Conservation (phyloP, 768 basidiomycete species). For the Tylopilus plumbeoviolaceoides region DNA sequence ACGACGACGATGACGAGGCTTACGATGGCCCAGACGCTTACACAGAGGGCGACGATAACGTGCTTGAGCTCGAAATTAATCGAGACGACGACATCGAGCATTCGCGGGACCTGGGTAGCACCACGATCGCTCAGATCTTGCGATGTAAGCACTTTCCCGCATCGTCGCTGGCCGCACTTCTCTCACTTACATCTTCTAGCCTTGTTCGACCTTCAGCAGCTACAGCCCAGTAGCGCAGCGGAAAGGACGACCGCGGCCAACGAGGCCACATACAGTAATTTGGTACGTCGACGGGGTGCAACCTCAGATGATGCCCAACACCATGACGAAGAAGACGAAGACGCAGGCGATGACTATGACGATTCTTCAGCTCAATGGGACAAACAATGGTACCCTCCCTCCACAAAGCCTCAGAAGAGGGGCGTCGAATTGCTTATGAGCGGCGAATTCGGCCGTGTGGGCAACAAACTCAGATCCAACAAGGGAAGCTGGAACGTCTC, state of each 20-base stretch:
- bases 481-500: slow-evolving; percentile 46
- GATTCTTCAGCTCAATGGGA: slow-evolving; percentile 25
- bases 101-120: background rate
- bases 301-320: slow-evolving; percentile 31
- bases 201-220: slow-evolving; percentile 27
- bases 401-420: slow-evolving; percentile 55
- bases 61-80: slow-evolving; percentile 32
- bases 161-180: background rate
- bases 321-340: slow-evolving; percentile 32
- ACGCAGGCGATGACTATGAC: slow-evolving; percentile 37
- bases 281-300: slow-evolving; percentile 19
- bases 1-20: slow-evolving; percentile 20
- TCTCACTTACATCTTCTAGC: slow-evolving; percentile 17
- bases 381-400: slow-evolving; percentile 34
- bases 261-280: slow-evolving; percentile 23
- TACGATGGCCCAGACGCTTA: slow-evolving; percentile 34
- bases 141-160: slow-evolving; percentile 22
- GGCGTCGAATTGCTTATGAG: slow-evolving; percentile 65
- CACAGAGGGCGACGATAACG: slow-evolving; percentile 26
- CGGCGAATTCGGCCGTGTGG: slow-evolving; percentile 77
- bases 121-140: slow-evolving; percentile 24
- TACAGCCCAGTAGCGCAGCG: slow-evolving; percentile 11
- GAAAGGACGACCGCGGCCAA: slow-evolving; percentile 7
- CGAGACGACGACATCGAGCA: slow-evolving; percentile 19
- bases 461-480: slow-evolving; percentile 43